Conservation (phyloP, 1,284 basidiomycete species). For the Exobasidium cylindrosporum region DNA sequence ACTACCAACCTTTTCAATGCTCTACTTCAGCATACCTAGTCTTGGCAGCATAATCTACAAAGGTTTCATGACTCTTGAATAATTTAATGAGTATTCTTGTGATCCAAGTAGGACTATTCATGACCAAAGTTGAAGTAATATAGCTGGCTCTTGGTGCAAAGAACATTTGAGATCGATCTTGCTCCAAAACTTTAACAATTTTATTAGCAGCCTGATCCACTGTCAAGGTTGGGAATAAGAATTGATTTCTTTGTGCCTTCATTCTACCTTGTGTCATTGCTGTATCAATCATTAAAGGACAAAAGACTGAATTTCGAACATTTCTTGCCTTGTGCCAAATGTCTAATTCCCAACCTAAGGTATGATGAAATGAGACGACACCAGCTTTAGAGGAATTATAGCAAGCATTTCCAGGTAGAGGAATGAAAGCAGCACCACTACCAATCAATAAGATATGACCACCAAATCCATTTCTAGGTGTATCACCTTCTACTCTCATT, state of each 20-base stretch:
- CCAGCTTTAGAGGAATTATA: conserved; percentile 42
- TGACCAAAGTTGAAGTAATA: conserved; percentile 16
- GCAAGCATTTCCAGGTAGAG: conserved; percentile 30
- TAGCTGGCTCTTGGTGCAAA: conserved; percentile 29
- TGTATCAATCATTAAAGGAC: conserved; percentile 35
- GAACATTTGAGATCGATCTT: conserved; percentile 27
- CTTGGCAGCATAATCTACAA: conserved; percentile 6
- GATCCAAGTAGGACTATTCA: conserved; percentile 16
- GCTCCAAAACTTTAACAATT: conserved; percentile 33
- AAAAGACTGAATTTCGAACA: conserved; percentile 33
- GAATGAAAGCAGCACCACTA: conserved; percentile 30
- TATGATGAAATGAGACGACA: conserved; percentile 27
- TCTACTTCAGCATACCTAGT: background rate
- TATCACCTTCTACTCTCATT: conserved; percentile 11
- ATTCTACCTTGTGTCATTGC: conserved; percentile 41
- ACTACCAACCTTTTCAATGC: background rate
- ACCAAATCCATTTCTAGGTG: conserved; percentile 33
- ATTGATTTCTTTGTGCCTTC: conserved; percentile 33
- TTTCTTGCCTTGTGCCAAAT: conserved; percentile 36
- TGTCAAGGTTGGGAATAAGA: conserved; percentile 33
- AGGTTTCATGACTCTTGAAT: background rate
- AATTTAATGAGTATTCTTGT: background rate
- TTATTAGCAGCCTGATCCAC: conserved; percentile 29
- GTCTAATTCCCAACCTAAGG: conserved; percentile 31
- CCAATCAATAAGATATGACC: conserved; percentile 43